Conservation (phyloP, 768 basidiomycete genomes). For the Hericium rajendrae region DNA sequence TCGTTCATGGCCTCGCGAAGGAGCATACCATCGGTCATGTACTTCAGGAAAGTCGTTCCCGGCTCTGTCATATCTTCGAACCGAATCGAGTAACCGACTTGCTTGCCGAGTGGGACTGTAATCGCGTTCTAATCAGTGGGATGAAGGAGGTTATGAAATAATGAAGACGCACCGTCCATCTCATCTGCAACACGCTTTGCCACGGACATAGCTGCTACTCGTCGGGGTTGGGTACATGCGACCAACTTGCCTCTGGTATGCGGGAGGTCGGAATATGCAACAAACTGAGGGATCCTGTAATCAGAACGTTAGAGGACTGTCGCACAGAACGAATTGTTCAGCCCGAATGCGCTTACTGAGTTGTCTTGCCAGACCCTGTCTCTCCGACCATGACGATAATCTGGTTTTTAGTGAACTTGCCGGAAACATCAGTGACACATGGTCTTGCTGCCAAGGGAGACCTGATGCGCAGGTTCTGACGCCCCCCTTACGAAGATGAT, state of each 20-base stretch:
- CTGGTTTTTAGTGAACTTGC: conserved; percentile 67
- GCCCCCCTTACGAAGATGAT: conserved; percentile 15
- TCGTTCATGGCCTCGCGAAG: conserved; percentile 99
- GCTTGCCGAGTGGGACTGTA: conserved; percentile 80
- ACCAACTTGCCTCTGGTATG: conserved; percentile 86
- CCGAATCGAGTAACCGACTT: conserved; percentile 96
- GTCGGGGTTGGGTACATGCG: conserved; percentile 92
- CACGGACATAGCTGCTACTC: conserved; percentile 97
- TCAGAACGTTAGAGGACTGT: background rate
- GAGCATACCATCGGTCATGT: conserved; percentile 99
- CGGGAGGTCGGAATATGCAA: conserved; percentile 86
- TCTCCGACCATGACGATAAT: conserved; percentile 89
- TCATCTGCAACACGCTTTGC: conserved; percentile 98
- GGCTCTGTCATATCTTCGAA: conserved; percentile 95
- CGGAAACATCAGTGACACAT: conserved; percentile 19
- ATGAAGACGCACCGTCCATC: conserved; percentile 75
- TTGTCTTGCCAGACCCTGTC: conserved; percentile 93
- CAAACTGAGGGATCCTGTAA: conserved; percentile 89
- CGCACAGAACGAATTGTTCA: background rate
- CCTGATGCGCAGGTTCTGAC: conserved; percentile 20
- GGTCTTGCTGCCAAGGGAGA: conserved; percentile 13
- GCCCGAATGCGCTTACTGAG: conserved; percentile 50
- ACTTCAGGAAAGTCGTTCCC: conserved; percentile 91
- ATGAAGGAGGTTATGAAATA: background rate
- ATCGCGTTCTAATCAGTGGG: background rate